A percentile compares a stretch with the other conserved stretches of the same genome.
phyloP scores from a whole-genome alignment of 306 rosid genomes.

The Macrotyloma uniflorum region DNA sequence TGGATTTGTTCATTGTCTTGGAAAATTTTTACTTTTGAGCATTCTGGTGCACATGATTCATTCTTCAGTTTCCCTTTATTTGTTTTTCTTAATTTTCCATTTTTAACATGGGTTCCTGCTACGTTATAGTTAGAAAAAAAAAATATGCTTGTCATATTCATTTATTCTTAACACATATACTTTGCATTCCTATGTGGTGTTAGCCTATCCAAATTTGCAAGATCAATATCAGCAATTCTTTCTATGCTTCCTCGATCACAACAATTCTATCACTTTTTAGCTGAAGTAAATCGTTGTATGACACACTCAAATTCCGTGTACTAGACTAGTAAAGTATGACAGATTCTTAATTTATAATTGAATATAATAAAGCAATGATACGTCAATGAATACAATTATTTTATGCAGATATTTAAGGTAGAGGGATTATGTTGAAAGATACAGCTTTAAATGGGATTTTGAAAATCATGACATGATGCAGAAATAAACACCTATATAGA shows the following conservation, averaged over 20 bases:
- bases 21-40: constrained; percentile 18
- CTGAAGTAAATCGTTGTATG: neutral
- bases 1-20: constrained; percentile 34
- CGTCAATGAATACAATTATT: neutral
- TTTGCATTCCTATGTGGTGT: constrained; percentile 22
- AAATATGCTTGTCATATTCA: neutral
- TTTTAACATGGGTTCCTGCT: constrained; percentile 22
- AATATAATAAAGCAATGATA: neutral
- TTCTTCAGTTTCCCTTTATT: constrained; percentile 18
- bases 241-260: neutral
- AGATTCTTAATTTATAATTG: neutral
- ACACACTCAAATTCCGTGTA: neutral
- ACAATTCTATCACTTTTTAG: neutral
- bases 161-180: neutral
- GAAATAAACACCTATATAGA: neutral
- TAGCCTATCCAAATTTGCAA: constrained; percentile 17
- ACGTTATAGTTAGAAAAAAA: constrained; percentile 9
- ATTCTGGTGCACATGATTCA: constrained; percentile 29
- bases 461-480: neutral
- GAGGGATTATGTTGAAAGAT: neutral
- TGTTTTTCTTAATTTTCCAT: neutral
- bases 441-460: neutral
- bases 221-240: neutral
- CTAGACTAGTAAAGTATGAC: neutral
- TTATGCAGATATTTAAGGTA: neutral